Evolutionary conservation across 1,139 yeast species (phyloP).

Genomic region (Kurtzmaniella quercitrusa): DNA sequence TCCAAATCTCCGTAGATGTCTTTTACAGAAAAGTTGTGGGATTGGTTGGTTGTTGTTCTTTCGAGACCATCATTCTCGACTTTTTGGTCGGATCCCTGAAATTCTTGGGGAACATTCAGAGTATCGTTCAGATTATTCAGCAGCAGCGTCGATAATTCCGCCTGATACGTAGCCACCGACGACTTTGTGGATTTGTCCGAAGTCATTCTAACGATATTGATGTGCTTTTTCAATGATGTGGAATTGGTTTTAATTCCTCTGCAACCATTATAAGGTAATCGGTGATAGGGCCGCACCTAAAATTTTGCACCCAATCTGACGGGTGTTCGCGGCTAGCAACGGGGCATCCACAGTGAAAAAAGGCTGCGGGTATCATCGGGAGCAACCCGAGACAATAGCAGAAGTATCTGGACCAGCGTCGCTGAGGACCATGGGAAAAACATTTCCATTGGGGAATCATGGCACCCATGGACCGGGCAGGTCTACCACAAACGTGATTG

Average conservation of each 20-base stretch:
- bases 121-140: background rate
- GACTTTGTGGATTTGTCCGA: background rate
- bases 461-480: no score
- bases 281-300: background rate
- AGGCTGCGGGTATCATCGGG: background rate
- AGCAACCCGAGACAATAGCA: background rate
- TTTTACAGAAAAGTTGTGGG: conserved; percentile 9
- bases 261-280: background rate
- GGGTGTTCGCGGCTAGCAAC: background rate
- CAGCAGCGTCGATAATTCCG: conserved; percentile 1
- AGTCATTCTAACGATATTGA: background rate
- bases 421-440: no score
- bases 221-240: no score
- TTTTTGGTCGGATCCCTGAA: background rate
- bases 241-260: background rate
- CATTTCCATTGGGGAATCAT: no score
- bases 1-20: conserved; percentile 17
- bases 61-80: background rate
- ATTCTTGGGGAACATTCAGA: background rate
- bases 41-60: background rate
- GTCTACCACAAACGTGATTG: no score
- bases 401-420: no score
- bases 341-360: background rate
- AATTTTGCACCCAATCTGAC: conserved; percentile 2
- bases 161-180: background rate